These are phyloP conservation scores for Sarocladium kiliense DNA, from an alignment of 2,329 filamentous ascomycete genomes.

Conservation along the genomic window DNA sequence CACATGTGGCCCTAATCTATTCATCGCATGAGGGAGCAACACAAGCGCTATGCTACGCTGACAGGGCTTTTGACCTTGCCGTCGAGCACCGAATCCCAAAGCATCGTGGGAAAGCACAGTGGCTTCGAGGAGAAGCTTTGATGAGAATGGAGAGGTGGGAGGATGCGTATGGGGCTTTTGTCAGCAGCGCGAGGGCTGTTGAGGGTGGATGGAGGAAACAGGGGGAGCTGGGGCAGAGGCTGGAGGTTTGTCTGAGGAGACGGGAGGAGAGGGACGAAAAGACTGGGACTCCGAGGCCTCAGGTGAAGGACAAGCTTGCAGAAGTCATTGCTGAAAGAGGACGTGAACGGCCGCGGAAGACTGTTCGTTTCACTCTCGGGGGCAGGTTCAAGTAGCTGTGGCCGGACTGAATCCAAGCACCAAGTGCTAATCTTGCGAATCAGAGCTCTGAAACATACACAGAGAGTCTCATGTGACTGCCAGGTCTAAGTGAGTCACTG, in stretches of 20 bases:
- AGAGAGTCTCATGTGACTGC: no score
- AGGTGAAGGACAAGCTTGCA: no score
- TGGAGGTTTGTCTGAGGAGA: not conserved
- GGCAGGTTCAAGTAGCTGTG: not conserved
- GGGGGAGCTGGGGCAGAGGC: not conserved
- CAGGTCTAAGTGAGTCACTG: no score
- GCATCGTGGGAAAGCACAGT: constrained; percentile 8
- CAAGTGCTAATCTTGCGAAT: no score
- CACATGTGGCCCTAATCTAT: not conserved
- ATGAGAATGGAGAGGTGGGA: constrained; percentile 3
- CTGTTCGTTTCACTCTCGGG: not conserved
- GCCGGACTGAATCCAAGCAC: not conserved
- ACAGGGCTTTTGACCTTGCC: not conserved
- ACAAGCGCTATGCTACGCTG: constrained; percentile 2
- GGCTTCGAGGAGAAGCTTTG: constrained; percentile 4
- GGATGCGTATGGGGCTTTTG: constrained; percentile 9
- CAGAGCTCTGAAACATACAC: no score
- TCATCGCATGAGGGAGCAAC: not conserved
- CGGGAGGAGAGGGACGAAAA: not conserved
- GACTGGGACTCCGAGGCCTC: not conserved
- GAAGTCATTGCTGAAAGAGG: not conserved
- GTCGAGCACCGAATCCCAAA: not conserved
- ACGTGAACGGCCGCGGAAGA: constrained; percentile 2
- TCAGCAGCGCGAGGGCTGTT: constrained; percentile 11
- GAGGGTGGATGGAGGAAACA: not conserved